A percentile compares a stretch with the other conserved stretches of the same genome.
Evolutionary conservation across 2,329 filamentous ascomycete species (phyloP).

Genomic region (Botrytis cinerea): DNA sequence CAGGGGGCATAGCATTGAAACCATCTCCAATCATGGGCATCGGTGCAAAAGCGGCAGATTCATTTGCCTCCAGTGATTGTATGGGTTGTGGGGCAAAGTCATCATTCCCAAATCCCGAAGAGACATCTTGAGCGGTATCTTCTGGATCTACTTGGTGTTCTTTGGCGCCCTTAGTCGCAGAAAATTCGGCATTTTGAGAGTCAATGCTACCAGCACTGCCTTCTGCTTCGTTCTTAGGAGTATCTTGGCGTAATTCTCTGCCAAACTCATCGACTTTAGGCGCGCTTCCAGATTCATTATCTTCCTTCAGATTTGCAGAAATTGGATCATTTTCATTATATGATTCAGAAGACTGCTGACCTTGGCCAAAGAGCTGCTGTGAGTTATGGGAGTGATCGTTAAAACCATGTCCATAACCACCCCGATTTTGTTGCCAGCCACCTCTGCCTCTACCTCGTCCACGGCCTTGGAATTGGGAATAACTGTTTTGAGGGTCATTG

Average conservation of each 20-base stretch:
- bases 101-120: conserved; percentile 24
- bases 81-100: conserved; percentile 37
- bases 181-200: conserved; percentile 21
- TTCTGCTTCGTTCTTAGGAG: conserved; percentile 25
- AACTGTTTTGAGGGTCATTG: conserved; percentile 72
- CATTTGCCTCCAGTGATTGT: conserved; percentile 40
- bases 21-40: conserved; percentile 55
- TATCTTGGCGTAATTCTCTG: conserved; percentile 41
- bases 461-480: conserved; percentile 55
- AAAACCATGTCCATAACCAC: conserved; percentile 38
- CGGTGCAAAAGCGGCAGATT: conserved; percentile 48
- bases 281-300: conserved; percentile 28
- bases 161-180: conserved; percentile 24
- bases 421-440: conserved; percentile 38
- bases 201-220: conserved; percentile 10
- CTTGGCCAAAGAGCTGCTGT: conserved; percentile 36
- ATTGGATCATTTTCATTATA: conserved; percentile 39
- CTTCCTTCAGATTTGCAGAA: conserved; percentile 40
- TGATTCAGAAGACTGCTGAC: conserved; percentile 35
- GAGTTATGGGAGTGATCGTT: conserved; percentile 40
- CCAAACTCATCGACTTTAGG: conserved; percentile 43
- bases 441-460: conserved; percentile 44
- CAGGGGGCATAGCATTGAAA: conserved; percentile 31
- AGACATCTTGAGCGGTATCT: conserved; percentile 22
- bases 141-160: conserved; percentile 30